Conservation (phyloP, 108 stramenopile genomes). For the Cyclotella cryptica region DNA sequence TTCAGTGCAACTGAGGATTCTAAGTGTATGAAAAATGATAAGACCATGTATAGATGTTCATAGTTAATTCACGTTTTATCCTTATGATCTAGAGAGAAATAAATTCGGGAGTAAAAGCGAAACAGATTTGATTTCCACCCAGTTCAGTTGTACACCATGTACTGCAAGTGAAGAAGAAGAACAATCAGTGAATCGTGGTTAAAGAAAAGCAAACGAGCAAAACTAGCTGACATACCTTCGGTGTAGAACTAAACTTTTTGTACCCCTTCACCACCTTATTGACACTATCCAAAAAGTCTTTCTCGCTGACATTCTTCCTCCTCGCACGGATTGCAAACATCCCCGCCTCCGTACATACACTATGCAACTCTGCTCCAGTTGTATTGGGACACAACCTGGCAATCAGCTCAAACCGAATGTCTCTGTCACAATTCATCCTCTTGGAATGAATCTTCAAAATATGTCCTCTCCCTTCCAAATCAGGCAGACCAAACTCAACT, state of each 20-base stretch:
- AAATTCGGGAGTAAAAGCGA: no score
- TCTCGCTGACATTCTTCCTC: slow-evolving; percentile 95
- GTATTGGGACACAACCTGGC: slow-evolving; percentile 98
- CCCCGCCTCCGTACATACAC: slow-evolving; percentile 98
- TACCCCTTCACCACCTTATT: slow-evolving; percentile 99
- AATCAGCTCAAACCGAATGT: slow-evolving; percentile 98
- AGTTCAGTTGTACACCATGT: slow-evolving; percentile 90
- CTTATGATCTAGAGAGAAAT: no score
- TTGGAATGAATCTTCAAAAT: slow-evolving; percentile 98
- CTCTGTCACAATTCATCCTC: slow-evolving; percentile 97
- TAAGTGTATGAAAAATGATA: no score
- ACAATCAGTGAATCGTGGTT: not conserved
- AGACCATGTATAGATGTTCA: no score
- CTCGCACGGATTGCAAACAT: slow-evolving; percentile 98
- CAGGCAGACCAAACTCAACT: slow-evolving; percentile 99
- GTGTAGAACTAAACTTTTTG: slow-evolving; percentile 99
- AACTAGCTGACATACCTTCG: slow-evolving; percentile 56
- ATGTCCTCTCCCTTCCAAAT: slow-evolving; percentile 98
- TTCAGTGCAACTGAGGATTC: no score
- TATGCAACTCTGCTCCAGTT: slow-evolving; percentile 92
- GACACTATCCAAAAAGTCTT: slow-evolving; percentile 98
- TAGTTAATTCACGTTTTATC: no score
- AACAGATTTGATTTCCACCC: no score
- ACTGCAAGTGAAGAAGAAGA: slow-evolving; percentile 40
- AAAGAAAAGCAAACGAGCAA: not conserved